These are phyloP conservation scores for Penicillium freii DNA, from an alignment of 2,329 filamentous ascomycete genomes.

Conservation along the genomic window DNA sequence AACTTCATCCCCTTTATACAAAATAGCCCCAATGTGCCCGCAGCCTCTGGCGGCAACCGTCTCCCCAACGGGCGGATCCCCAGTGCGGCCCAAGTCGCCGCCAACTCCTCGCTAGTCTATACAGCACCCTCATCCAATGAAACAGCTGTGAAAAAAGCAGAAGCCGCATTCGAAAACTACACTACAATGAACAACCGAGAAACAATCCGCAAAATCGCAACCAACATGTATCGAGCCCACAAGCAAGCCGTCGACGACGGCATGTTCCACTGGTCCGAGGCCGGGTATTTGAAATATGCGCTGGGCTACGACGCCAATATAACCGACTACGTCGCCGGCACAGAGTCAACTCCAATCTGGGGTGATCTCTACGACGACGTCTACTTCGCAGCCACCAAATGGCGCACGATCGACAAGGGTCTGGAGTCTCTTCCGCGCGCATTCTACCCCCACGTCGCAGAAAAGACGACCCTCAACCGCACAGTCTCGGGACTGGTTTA, in stretches of 20 bases:
- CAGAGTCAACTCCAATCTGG: slow-evolving; percentile 48
- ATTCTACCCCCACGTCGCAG: slow-evolving; percentile 61
- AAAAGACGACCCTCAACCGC: slow-evolving; percentile 56
- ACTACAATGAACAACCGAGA: slow-evolving; percentile 24
- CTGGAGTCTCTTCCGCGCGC: slow-evolving; percentile 59
- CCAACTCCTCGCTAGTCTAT: slow-evolving; percentile 44
- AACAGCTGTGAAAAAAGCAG: slow-evolving; percentile 38
- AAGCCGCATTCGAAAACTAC: slow-evolving; percentile 40
- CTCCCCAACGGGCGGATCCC: slow-evolving; percentile 55
- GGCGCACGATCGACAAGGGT: slow-evolving; percentile 64
- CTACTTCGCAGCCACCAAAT: slow-evolving; percentile 60
- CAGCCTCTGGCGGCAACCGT: slow-evolving; percentile 49
- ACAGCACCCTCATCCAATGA: slow-evolving; percentile 34
- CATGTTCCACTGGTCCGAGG: slow-evolving; percentile 65
- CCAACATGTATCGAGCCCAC: slow-evolving; percentile 50
- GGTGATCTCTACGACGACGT: slow-evolving; percentile 55
- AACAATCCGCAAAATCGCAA: slow-evolving; percentile 32
- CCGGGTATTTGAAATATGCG: slow-evolving; percentile 60
- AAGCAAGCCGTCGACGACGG: slow-evolving; percentile 54
- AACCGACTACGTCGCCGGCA: slow-evolving; percentile 53
- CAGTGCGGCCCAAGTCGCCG: slow-evolving; percentile 49
- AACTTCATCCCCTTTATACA: slow-evolving; percentile 48
- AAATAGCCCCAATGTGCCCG: slow-evolving; percentile 52
- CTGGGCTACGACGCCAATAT: slow-evolving; percentile 55
- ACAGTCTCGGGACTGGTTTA: slow-evolving; percentile 59